Percentiles rank a stretch among this genome's conserved stretches.
phyloP scores from a whole-genome alignment of 768 basidiomycete genomes.

The Boletus sensibilis region DNA sequence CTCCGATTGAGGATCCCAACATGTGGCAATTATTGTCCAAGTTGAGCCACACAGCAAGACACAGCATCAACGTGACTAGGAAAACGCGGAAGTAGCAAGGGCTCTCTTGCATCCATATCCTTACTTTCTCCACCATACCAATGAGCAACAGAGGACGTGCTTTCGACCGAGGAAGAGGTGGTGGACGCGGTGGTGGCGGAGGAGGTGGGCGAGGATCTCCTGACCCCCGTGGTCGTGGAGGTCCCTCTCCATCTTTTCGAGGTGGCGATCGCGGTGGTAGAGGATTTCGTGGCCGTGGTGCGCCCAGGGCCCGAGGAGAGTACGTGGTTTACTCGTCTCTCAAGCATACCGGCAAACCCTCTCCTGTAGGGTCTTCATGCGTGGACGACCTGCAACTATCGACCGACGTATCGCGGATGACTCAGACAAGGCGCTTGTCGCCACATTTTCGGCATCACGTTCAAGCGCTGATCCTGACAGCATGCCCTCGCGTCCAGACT shows the following conservation, averaged over 20 bases:
- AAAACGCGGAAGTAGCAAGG: not conserved
- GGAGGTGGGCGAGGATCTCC: slow-evolving; percentile 36
- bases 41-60: slow-evolving; percentile 4
- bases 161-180: slow-evolving; percentile 39
- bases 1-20: slow-evolving; percentile 3
- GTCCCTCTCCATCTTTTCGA: slow-evolving; percentile 24
- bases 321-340: slow-evolving; percentile 19
- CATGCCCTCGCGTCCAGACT: slow-evolving; percentile 50
- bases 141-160: slow-evolving; percentile 44
- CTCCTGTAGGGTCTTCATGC: slow-evolving; percentile 40
- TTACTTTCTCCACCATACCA: not conserved
- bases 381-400: slow-evolving; percentile 43
- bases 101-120: not conserved
- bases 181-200: slow-evolving; percentile 33
- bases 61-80: slow-evolving; percentile 23
- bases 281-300: slow-evolving; percentile 28
- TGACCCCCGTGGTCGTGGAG: slow-evolving; percentile 28
- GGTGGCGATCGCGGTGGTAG: slow-evolving; percentile 34
- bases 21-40: slow-evolving; percentile 9
- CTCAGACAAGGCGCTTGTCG: slow-evolving; percentile 46
- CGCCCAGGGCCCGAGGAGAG: slow-evolving; percentile 40
- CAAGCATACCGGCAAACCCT: not conserved
- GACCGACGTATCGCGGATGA: slow-evolving; percentile 49
- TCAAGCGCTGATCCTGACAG: slow-evolving; percentile 21
- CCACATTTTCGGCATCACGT: slow-evolving; percentile 29